Evolutionary conservation across 352 stramenopile genomes (phyloP), one percentile per base, ranked within the genome.

Genomic region (Bremia lactucae): DNA sequence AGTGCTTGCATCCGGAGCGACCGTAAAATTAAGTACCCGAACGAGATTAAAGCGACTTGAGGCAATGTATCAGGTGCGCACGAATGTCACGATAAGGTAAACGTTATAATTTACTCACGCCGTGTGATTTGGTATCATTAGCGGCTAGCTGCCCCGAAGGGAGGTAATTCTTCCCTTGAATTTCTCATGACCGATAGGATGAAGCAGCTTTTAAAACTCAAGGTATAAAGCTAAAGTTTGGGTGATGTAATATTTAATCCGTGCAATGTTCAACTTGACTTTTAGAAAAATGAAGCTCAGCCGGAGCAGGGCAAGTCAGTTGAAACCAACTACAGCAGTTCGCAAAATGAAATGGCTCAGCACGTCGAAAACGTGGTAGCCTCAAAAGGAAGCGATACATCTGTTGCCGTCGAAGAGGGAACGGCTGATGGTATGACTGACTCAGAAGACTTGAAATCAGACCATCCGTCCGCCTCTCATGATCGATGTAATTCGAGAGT

Each of bases 41-140:
- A 23, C 55, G 1, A 70, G 62, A 28, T 38, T 85, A 20, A 88
- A 85, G 58, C 69, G 71, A 22, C 62, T 88, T 0, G 76, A 88
- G 39, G 49, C 55, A 22, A 65, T 73, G 42, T 88, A 88, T 46
- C 68, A 74, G 68, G 53, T 81, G 68, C n/a, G 57, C 52, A 28
- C 50, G n/a, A n/a, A n/a, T n/a, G n/a, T n/a, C n/a, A n/a, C n/a
- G n/a, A n/a, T n/a, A n/a, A n/a, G n/a, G n/a, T n/a, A n/a, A n/a
- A n/a, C n/a, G n/a, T n/a, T n/a, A n/a, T n/a, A n/a, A n/a, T n/a
- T n/a, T n/a, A n/a, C n/a, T n/a, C n/a, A n/a, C n/a, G n/a, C n/a
- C n/a, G n/a, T n/a, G 25, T 51, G 7, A 41, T 28, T 18, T 44
- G 31, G 8, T 46, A 31, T 28, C 20, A 6, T 19, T 28, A 74